Evolutionary conservation across 1,284 basidiomycete genomes (phyloP), one percentile per base, ranked within the genome.

Genomic region (Puccinia hordei): DNA sequence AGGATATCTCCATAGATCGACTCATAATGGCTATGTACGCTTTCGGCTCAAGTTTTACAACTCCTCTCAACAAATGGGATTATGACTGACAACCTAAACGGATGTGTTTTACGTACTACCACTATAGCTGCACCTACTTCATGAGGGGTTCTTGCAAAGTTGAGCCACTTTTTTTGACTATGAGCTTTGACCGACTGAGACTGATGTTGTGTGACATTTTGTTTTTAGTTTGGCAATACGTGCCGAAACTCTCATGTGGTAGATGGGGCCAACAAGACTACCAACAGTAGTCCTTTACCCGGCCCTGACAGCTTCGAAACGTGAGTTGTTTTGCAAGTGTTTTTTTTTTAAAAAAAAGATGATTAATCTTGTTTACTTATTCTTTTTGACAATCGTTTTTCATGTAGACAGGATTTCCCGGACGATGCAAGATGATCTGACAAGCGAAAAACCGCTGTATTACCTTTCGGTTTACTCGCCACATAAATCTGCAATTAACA

Each of bases 381-480:
- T 73, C 33, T 33, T n/a, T 2, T 19, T 30, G 27, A 5, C 30
- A 30, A 49, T 17, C 19, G 17, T 57, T 44, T 68, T 55, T 15
- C 53, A 53, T n/a, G 38, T 38, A 59, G 57, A 79, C 27, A 79
- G 77, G 19, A 44, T 57, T 17, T 46, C 77, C 49, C 44, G 44
- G 27, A 72, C 51, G 35, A 61, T 79, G 24, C 65, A 44, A 30
- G 66, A 72, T 17, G 77, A 79, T 46, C 68, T 79, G 38, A 27
- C 51, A 5, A 59, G 15, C 27, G 77, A 79, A 46, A 79, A 63
- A 53, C 77, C 77, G 24, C 41, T 55, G 13, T 79, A 71, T 35
- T 79, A 79, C 27, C 77, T 79, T 27, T 79, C 77, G 22, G 68
- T 72, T 13, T 79, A 79, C 44, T 53, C 77, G 10, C 24, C 38